These are phyloP conservation scores for Arabis alpina DNA, from an alignment of 345 rosid genomes.

Conservation along the genomic window DNA sequence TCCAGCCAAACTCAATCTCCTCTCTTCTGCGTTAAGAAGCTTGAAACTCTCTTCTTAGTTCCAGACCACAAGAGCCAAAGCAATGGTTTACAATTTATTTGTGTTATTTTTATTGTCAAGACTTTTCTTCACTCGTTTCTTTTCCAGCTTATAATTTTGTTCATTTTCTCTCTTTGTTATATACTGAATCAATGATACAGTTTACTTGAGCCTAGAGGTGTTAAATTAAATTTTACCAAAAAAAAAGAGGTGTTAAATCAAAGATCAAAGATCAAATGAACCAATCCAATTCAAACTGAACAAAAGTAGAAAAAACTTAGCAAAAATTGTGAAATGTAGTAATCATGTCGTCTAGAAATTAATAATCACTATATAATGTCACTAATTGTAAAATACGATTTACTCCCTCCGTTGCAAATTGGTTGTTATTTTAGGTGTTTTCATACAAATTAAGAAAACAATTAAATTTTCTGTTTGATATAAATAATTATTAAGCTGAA, in stretches of 20 bases:
- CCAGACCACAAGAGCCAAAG: constrained; percentile 26
- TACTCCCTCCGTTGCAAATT: too few species aligned
- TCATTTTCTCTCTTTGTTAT: constrained; percentile 2
- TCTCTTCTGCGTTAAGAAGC: constrained; percentile 72
- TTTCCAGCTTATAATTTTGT: background rate
- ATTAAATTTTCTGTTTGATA: too few species aligned
- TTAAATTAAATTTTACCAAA: too few species aligned
- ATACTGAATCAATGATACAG: background rate
- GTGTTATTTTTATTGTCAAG: constrained; percentile 3
- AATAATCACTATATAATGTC: background rate
- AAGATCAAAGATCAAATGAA: background rate
- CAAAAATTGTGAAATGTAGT: background rate
- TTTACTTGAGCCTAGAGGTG: constrained; percentile 10
- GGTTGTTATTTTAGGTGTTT: too few species aligned
- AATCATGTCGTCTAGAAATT: background rate
- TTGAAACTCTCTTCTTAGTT: constrained; percentile 52
- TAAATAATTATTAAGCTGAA: too few species aligned
- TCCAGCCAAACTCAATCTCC: constrained; percentile 65
- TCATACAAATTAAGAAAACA: too few species aligned
- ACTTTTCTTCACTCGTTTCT: constrained; percentile 14
- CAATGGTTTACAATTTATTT: constrained; percentile 1
- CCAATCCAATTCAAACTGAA: background rate
- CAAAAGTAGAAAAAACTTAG: background rate
- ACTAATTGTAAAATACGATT: too few species aligned
- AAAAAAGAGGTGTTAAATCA: too few species aligned